These are phyloP conservation scores for Colletotrichum acutatum DNA, from an alignment of 2,329 filamentous ascomycete genomes.

Conservation along the genomic window DNA sequence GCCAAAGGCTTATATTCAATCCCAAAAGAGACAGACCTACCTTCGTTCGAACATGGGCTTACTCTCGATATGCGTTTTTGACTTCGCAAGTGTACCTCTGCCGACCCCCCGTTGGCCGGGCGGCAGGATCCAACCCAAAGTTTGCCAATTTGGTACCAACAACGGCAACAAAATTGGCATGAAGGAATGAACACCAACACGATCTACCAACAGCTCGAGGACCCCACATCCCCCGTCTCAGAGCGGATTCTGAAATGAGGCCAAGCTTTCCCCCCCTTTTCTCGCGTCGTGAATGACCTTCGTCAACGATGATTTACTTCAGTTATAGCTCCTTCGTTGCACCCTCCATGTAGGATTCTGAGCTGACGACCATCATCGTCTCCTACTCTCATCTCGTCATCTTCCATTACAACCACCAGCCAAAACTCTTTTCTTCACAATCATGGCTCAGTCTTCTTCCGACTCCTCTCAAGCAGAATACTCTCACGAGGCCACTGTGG, in stretches of 20 bases:
- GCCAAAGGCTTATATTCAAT: background rate
- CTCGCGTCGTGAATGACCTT: no score
- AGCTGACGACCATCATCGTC: background rate
- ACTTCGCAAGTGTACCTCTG: background rate
- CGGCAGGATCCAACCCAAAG: background rate
- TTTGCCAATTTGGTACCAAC: background rate
- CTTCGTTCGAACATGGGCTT: background rate
- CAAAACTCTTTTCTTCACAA: background rate
- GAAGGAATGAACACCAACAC: background rate
- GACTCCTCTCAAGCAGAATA: background rate
- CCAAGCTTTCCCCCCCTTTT: background rate
- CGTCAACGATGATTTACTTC: background rate
- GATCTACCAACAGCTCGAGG: background rate
- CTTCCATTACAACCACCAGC: background rate
- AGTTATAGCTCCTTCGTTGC: background rate
- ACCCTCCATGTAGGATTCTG: background rate
- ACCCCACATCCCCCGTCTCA: background rate
- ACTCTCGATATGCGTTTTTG: background rate
- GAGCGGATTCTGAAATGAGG: background rate
- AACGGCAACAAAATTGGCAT: background rate
- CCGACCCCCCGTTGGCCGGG: no score
- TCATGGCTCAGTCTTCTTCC: background rate
- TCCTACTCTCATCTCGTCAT: background rate
- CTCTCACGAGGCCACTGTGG: background rate
- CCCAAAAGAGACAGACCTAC: background rate